phyloP scores from a whole-genome alignment of 2,329 filamentous ascomycete species.

The Myriosclerotinia duriaeana region DNA sequence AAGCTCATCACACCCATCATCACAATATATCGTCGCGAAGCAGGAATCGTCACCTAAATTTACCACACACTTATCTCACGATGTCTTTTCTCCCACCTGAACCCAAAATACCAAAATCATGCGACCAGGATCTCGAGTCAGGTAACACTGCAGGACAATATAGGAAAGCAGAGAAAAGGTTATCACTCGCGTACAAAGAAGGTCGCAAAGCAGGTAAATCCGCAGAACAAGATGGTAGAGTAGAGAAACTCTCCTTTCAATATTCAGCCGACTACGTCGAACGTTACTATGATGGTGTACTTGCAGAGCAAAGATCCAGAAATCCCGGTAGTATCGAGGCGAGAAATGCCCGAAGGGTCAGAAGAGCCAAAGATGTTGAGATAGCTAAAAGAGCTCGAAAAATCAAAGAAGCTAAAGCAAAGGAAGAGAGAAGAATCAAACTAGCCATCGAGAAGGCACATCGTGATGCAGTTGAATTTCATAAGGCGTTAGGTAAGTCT shows the following conservation, averaged over 20 bases:
- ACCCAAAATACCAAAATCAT: not conserved
- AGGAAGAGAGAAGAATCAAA: not conserved
- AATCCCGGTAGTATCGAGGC: not conserved
- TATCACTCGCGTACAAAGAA: not conserved
- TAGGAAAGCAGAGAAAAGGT: not conserved
- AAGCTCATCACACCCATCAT: too few relatives aligned
- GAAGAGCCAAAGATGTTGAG: not conserved
- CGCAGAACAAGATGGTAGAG: not conserved
- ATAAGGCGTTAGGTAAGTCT: not conserved
- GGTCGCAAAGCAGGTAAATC: not conserved
- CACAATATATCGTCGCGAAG: not conserved
- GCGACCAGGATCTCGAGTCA: not conserved
- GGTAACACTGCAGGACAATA: not conserved
- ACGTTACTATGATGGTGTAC: not conserved
- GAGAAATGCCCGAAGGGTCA: not conserved
- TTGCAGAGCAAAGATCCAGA: not conserved
- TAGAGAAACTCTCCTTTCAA: not conserved
- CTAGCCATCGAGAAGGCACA: not conserved
- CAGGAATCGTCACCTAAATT: not conserved
- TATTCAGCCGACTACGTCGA: not conserved
- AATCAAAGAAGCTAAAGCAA: not conserved
- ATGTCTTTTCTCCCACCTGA: not conserved
- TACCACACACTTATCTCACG: not conserved
- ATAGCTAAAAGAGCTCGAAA: too few relatives aligned
- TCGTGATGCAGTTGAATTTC: not conserved